These are phyloP conservation scores for Phaeotremella skinneri DNA, from an alignment of 768 basidiomycete genomes.

Conservation along the genomic window DNA sequence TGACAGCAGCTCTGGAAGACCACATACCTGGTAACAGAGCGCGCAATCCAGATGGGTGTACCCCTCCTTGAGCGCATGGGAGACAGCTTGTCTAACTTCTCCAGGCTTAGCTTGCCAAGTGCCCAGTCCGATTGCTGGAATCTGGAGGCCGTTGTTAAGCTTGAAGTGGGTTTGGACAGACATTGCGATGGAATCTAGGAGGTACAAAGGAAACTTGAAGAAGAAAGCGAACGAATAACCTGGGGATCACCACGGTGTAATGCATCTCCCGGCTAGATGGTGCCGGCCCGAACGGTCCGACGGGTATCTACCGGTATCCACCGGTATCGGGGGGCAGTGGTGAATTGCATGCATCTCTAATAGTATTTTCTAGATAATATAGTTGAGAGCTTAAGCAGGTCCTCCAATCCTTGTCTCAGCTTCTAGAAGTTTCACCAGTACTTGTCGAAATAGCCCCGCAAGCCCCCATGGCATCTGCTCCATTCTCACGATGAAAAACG, in stretches of 20 bases:
- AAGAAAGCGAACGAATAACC: not conserved
- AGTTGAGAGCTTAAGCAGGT: not conserved
- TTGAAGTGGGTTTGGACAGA: constrained; percentile 56
- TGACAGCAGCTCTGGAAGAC: too few species aligned
- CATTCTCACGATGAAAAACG: constrained; percentile 34
- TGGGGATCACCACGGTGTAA: not conserved
- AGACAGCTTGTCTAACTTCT: constrained; percentile 70
- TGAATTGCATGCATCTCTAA: too few species aligned
- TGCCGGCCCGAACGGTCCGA: too few species aligned
- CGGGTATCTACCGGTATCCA: not conserved
- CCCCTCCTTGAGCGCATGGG: constrained; percentile 68
- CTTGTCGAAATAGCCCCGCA: constrained; percentile 33
- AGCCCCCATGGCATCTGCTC: constrained; percentile 40
- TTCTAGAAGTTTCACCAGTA: constrained; percentile 31
- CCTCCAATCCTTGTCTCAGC: constrained; percentile 16
- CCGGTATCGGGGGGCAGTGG: not conserved
- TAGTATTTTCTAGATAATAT: too few species aligned
- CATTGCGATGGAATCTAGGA: constrained; percentile 39
- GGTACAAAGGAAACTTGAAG: not conserved
- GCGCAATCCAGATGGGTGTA: constrained; percentile 63
- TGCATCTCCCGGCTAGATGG: too few species aligned
- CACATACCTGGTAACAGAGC: constrained; percentile 62
- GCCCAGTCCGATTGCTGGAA: constrained; percentile 70
- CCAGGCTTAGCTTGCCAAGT: constrained; percentile 76
- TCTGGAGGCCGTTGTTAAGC: constrained; percentile 73